A percentile compares a stretch with the other conserved stretches of the same genome.
Conservation (phyloP, 73 alveolate genomes). For the Strombidium stylifer region DNA sequence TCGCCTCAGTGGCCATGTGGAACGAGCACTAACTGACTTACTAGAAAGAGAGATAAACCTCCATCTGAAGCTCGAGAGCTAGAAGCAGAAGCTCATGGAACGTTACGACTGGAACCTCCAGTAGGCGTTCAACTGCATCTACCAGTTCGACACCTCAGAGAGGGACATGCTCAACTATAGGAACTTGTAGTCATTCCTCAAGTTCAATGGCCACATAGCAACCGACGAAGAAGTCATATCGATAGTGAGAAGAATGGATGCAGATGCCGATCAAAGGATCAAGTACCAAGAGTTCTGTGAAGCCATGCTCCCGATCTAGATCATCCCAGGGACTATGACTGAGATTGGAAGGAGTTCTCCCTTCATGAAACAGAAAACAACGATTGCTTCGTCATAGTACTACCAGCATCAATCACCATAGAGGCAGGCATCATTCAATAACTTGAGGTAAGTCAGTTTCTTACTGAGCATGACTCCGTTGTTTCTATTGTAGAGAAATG, state of each 20-base stretch:
- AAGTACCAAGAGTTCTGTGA: conserved; percentile 39
- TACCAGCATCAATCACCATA: not conserved
- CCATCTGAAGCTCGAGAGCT: conserved; percentile 10
- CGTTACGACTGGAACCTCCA: conserved; percentile 5
- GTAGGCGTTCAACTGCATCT: conserved; percentile 8
- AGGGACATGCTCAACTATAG: conserved; percentile 1
- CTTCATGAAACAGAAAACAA: too few relatives aligned
- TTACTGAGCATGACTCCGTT: too few relatives aligned
- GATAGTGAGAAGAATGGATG: conserved; percentile 46
- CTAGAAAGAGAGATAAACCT: conserved; percentile 27
- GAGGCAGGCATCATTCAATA: not conserved
- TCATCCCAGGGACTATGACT: not conserved
- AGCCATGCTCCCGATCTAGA: too few relatives aligned
- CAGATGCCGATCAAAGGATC: conserved; percentile 37
- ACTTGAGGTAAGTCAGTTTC: too few relatives aligned
- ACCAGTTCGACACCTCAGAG: conserved; percentile 10
- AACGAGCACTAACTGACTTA: conserved; percentile 15
- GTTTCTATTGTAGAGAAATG: too few relatives aligned
- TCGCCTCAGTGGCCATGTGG: conserved; percentile 30
- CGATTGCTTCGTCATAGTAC: not conserved
- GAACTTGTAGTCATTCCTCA: conserved; percentile 11
- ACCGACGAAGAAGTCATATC: conserved; percentile 48
- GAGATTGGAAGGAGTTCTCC: not conserved
- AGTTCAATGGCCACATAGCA: conserved; percentile 38
- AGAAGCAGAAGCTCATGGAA: not conserved